These are phyloP conservation scores for Porogramme epimiltina DNA, from an alignment of 1,284 basidiomycete genomes.

Conservation along the genomic window DNA sequence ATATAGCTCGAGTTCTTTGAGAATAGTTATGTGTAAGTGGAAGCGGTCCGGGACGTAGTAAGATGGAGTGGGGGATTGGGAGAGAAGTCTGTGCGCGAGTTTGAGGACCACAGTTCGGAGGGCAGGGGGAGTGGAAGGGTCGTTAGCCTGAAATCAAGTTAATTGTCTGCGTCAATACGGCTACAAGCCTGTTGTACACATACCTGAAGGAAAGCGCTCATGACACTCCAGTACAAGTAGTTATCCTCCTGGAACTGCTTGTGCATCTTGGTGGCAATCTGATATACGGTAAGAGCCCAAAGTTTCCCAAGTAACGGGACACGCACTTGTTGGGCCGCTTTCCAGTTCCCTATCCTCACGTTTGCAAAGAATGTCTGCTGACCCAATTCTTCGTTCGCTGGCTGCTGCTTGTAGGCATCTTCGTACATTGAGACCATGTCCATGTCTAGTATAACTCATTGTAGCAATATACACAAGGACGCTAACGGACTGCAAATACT, in stretches of 20 bases:
- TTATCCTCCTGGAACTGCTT: conserved; percentile 78
- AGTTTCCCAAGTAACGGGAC: neutral
- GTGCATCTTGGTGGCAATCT: conserved; percentile 78
- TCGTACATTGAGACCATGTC: conserved; percentile 82
- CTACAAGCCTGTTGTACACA: conserved; percentile 12
- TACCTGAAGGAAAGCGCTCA: conserved; percentile 80
- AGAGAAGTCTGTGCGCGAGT: conserved; percentile 69
- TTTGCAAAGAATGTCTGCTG: conserved; percentile 84
- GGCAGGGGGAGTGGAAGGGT: conserved; percentile 55
- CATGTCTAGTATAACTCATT: conserved; percentile 50
- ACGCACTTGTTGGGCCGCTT: conserved; percentile 74
- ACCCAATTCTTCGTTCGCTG: conserved; percentile 79
- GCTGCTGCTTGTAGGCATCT: conserved; percentile 76
- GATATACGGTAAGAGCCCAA: conserved; percentile 6
- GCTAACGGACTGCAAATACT: conserved; percentile 28
- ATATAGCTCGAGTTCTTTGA: conserved; percentile 66
- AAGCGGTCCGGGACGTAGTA: conserved; percentile 74
- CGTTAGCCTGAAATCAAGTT: conserved; percentile 53
- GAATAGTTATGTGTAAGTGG: conserved; percentile 70
- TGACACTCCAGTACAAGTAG: conserved; percentile 84
- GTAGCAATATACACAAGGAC: neutral
- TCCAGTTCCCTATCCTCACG: conserved; percentile 76
- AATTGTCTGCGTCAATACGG: no score
- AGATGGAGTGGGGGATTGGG: conserved; percentile 60
- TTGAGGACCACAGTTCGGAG: conserved; percentile 72